Percentiles rank a stretch among this genome's conserved stretches.
Conservation (phyloP, 1,284 basidiomycete genomes). For the Vanrija sp. region DNA sequence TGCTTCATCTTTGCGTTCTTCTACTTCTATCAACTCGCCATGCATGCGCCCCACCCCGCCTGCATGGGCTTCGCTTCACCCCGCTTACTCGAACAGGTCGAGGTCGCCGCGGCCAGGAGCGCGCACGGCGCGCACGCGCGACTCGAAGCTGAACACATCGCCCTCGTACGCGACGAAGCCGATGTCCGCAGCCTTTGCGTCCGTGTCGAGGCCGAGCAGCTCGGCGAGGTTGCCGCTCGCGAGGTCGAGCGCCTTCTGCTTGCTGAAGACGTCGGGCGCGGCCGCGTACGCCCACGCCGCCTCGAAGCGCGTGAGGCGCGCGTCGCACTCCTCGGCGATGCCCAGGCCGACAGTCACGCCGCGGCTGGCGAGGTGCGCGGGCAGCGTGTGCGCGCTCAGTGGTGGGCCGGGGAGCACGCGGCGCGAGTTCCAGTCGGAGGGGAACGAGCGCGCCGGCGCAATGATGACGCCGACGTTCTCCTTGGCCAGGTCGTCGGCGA, state of each 20-base stretch:
- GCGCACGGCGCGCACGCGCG: constrained; percentile 33
- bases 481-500: constrained; percentile 68
- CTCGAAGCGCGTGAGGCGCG: constrained; percentile 66
- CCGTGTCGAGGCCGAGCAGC: constrained; percentile 56
- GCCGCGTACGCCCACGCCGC: constrained; percentile 58
- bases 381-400: constrained; percentile 61
- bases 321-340: constrained; percentile 59
- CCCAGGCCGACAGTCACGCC: constrained; percentile 73
- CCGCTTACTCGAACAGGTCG: constrained; percentile 21
- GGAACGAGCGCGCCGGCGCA: constrained; percentile 59
- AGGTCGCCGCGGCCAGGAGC: constrained; percentile 19
- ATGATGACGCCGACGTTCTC: constrained; percentile 71
- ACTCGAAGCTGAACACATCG: constrained; percentile 35
- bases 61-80: no score
- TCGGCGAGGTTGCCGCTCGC: constrained; percentile 63
- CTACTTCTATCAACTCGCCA: no score
- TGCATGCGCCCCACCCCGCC: no score
- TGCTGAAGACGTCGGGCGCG: constrained; percentile 54
- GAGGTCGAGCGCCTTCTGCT: constrained; percentile 58
- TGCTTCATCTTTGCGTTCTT: no score
- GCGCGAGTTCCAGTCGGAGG: constrained; percentile 63
- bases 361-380: constrained; percentile 60
- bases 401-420: constrained; percentile 72
- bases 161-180: constrained; percentile 65
- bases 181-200: constrained; percentile 17